These are phyloP conservation scores for Boletus reticulatus DNA, from an alignment of 768 basidiomycete genomes.

Conservation along the genomic window DNA sequence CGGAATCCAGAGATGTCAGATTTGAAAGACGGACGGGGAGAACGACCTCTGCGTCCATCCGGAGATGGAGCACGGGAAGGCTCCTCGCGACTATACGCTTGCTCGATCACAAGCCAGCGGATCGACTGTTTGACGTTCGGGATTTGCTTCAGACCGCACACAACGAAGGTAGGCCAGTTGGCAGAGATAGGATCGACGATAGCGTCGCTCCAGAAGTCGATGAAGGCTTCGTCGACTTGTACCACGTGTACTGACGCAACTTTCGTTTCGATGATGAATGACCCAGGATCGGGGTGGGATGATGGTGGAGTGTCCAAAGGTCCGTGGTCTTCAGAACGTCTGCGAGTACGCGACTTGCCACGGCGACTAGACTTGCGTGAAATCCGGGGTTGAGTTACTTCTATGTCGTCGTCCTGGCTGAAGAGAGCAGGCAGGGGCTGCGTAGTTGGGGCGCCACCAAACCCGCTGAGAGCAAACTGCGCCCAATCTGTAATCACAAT, in stretches of 20 bases:
- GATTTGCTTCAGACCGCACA: constrained; percentile 61
- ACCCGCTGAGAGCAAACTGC: constrained; percentile 67
- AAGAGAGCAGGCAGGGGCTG: constrained; percentile 52
- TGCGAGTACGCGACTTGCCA: constrained; percentile 26
- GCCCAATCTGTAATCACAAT: constrained; percentile 53
- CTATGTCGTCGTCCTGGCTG: constrained; percentile 65
- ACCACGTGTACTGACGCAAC: constrained; percentile 41
- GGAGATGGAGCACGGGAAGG: constrained; percentile 26
- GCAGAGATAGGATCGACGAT: constrained; percentile 64
- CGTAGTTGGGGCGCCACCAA: constrained; percentile 39
- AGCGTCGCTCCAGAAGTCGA: constrained; percentile 81
- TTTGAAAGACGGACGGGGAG: constrained; percentile 43
- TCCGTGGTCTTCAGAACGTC: constrained; percentile 22
- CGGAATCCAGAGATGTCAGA: constrained; percentile 41
- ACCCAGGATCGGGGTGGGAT: constrained; percentile 19
- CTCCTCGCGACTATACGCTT: constrained; percentile 44
- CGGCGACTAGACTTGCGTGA: constrained; percentile 35
- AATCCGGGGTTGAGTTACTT: constrained; percentile 43
- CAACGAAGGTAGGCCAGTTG: constrained; percentile 65
- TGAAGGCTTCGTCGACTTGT: constrained; percentile 77
- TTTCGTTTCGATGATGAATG: constrained; percentile 32
- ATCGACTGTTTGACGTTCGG: constrained; percentile 30
- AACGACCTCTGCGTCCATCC: constrained; percentile 30
- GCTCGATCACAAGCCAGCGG: constrained; percentile 71
- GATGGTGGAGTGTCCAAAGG: constrained; percentile 9